Evolutionary conservation across 2,329 filamentous ascomycete genomes (phyloP), one percentile per base, ranked within the genome.

Genomic region (Sclerotinia nivalis): DNA sequence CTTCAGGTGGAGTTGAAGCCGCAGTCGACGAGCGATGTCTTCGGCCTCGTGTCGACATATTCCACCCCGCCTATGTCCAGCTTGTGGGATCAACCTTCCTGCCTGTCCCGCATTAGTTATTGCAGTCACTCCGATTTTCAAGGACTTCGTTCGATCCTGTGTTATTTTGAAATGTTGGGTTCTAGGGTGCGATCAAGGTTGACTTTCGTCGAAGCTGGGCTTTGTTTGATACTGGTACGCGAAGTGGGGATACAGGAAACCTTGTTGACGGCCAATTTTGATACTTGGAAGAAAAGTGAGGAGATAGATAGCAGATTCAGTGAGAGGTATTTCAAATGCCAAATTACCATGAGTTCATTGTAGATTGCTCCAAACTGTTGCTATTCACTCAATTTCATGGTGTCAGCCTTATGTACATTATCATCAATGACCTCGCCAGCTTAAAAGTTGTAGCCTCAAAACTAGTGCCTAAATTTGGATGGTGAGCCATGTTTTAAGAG

Each of bases 21-120:
- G 87, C 87, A 55, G 88, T 91, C 70, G 88, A 89, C 71, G 88
- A 89, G 74, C 88, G 86, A 77, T 88, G 88, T 71, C 88, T 85
- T 78, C 86, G 83, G 69, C 84, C 81, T 72, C 83, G 82, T 71
- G 82, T 79, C 72, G 85, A 82, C 83, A 88, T 87, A 77, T 77
- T 77, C 73, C 74, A 75, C 74, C 62, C 75, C 75, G 73, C 75
- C 76, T 69, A 74, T 74, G 74, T 76, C 75, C 74, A 66, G 61
- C 61, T 69, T 71, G 55, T 68, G 69, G 43, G 54, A 70, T 76
- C 70, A 72, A 66, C 45, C 49, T 59, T 65, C 69, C 67, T 69
- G 62, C 59, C 68, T 62, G 66, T 74, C 72, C 76, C 69, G 76
- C 76, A 77, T 77, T 59, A 56, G 66, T 66, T 67, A 56, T 34